phyloP scores from a whole-genome alignment of 1,139 yeast genomes.

The Debaryomyces sp. region DNA sequence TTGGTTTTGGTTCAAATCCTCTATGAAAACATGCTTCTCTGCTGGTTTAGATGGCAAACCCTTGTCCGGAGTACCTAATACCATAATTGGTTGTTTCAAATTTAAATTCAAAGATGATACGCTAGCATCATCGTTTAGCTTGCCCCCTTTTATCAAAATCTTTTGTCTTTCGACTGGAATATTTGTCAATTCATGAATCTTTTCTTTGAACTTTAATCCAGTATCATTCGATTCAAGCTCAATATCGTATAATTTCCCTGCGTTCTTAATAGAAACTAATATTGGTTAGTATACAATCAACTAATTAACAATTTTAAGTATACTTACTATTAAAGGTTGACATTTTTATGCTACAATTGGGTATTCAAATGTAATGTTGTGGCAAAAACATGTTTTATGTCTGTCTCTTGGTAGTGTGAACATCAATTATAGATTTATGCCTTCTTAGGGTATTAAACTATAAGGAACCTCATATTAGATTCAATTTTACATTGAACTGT shows the following conservation, averaged over 20 bases:
- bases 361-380: neutral
- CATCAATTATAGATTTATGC: neutral
- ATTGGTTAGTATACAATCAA: constrained; percentile 16
- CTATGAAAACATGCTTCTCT: constrained; percentile 61
- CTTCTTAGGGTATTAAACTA: neutral
- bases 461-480: neutral
- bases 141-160: constrained; percentile 87
- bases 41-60: constrained; percentile 63
- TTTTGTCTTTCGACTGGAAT: constrained; percentile 90
- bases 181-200: constrained; percentile 71
- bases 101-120: constrained; percentile 55
- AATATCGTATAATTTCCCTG: constrained; percentile 80
- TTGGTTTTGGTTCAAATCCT: constrained; percentile 60
- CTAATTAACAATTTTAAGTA: neutral
- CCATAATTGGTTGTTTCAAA: constrained; percentile 74
- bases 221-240: constrained; percentile 57
- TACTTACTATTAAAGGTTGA: constrained; percentile 13
- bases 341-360: constrained; percentile 6
- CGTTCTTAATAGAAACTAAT: constrained; percentile 68
- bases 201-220: constrained; percentile 72
- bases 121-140: constrained; percentile 66
- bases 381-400: constrained; percentile 5
- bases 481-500: neutral
- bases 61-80: constrained; percentile 86
- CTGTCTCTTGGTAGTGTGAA: neutral